phyloP scores from a whole-genome alignment of 2,329 filamentous ascomycete genomes.

The Aspergillus clavatus region DNA sequence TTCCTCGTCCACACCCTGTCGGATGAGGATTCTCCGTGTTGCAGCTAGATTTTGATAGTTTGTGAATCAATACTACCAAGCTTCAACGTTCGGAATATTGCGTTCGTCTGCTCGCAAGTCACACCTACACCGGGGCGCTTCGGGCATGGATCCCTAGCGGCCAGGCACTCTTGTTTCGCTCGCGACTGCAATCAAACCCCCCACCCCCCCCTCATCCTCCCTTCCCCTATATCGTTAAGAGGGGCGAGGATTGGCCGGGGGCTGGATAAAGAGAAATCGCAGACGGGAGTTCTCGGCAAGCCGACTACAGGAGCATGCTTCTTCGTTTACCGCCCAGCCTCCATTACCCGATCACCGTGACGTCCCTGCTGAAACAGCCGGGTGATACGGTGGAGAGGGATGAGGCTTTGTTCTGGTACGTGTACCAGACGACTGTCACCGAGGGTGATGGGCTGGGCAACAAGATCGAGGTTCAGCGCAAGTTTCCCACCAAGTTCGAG shows the following conservation, averaged over 20 bases:
- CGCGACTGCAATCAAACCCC: neutral
- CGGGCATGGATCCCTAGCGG: slow-evolving; percentile 4
- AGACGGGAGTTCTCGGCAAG: neutral
- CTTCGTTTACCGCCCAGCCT: slow-evolving; percentile 53
- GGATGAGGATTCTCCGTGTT: neutral
- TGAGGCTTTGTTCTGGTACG: slow-evolving; percentile 79
- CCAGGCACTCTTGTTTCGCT: neutral
- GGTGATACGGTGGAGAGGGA: slow-evolving; percentile 72
- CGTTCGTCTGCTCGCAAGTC: neutral
- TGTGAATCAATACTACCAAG: neutral
- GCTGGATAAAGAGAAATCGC: neutral
- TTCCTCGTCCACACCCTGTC: neutral
- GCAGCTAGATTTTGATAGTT: neutral
- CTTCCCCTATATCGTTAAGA: neutral
- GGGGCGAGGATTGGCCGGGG: neutral
- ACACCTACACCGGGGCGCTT: neutral
- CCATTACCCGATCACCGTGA: slow-evolving; percentile 90
- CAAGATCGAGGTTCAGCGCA: slow-evolving; percentile 62
- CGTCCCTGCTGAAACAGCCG: slow-evolving; percentile 69
- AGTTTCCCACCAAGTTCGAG: slow-evolving; percentile 74
- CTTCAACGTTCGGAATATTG: neutral
- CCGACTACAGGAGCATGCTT: slow-evolving; percentile 37
- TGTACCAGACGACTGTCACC: slow-evolving; percentile 69
- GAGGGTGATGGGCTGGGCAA: slow-evolving; percentile 69
- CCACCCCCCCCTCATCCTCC: neutral